These are phyloP conservation scores for Linanthus parryae DNA, from an alignment of 148 eudicot genomes.

Conservation along the genomic window DNA sequence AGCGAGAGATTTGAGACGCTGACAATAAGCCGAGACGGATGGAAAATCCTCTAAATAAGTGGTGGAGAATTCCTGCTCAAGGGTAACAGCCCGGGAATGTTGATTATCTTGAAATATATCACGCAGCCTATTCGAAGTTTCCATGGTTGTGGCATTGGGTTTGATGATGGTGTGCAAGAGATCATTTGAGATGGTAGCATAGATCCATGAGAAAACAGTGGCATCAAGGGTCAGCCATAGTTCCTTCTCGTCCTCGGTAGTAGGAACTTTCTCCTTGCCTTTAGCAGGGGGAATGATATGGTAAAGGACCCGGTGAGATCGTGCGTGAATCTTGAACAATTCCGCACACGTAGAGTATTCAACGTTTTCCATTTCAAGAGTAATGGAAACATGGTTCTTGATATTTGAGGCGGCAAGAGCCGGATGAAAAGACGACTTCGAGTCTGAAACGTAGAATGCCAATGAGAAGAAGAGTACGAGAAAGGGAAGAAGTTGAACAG, in stretches of 20 bases:
- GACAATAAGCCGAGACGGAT: not conserved
- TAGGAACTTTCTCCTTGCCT: not conserved
- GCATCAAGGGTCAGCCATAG: conserved; percentile 5
- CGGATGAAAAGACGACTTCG: not conserved
- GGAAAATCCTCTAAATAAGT: not conserved
- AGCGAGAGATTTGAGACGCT: not conserved
- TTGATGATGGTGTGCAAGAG: conserved; percentile 1
- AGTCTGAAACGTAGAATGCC: not conserved
- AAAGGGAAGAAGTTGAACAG: not conserved
- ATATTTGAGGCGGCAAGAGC: conserved; percentile 2
- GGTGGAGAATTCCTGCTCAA: conserved; percentile 1
- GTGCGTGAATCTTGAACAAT: not conserved
- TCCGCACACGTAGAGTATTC: conserved; percentile 3
- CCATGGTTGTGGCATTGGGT: conserved; percentile 4
- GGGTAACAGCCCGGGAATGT: not conserved
- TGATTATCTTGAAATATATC: conserved; percentile 4
- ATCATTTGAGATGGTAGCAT: not conserved
- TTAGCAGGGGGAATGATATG: not conserved
- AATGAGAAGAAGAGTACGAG: not conserved
- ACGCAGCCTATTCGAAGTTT: not conserved
- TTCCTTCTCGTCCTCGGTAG: not conserved
- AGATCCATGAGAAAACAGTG: conserved; percentile 2
- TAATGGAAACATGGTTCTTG: not conserved
- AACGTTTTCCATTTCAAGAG: conserved; percentile 4
- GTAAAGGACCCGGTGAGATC: not conserved